Percentiles rank a stretch among this genome's conserved stretches.
Evolutionary conservation across 495 filamentous ascomycete genomes (phyloP).

Genomic region (Hyaloscypha finlandica): DNA sequence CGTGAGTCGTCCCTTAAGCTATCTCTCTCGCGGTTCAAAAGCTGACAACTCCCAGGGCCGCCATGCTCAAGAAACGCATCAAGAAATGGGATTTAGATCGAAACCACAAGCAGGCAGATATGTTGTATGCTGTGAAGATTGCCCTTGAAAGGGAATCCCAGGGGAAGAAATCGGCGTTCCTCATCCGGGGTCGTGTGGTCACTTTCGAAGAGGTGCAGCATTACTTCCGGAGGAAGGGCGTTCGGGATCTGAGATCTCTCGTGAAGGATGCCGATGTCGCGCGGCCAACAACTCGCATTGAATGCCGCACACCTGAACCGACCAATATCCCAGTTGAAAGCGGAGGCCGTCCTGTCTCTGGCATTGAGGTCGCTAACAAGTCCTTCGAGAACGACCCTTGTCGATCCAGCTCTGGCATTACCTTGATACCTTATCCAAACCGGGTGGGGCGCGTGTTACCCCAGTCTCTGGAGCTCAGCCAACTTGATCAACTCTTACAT

Average conservation of each 20-base stretch:
- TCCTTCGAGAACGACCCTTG: neutral
- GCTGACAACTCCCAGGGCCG: neutral
- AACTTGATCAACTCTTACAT: neutral
- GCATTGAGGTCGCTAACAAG: neutral
- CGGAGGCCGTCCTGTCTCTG: neutral
- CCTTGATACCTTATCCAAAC: neutral
- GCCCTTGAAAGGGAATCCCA: conserved; percentile 9
- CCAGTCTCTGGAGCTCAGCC: neutral
- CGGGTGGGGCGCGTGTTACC: neutral
- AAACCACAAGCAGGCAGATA: conserved; percentile 3
- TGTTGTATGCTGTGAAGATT: conserved; percentile 3
- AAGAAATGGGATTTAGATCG: conserved; percentile 12
- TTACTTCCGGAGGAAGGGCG: conserved; percentile 3
- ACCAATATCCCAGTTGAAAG: neutral
- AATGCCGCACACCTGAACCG: conserved; percentile 4
- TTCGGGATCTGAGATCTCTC: conserved; percentile 1
- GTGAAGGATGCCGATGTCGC: neutral
- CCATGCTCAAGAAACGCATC: conserved; percentile 14
- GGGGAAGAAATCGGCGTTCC: conserved; percentile 7
- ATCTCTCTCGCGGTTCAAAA: neutral
- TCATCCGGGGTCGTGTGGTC: conserved; percentile 2
- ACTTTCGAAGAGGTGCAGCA: neutral
- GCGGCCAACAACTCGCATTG: conserved; percentile 1
- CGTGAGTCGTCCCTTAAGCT: neutral
- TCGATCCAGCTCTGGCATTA: neutral